Evolutionary conservation across 2,329 filamentous ascomycete genomes (phyloP).

Genomic region (Arthrobotrys sinensis): DNA sequence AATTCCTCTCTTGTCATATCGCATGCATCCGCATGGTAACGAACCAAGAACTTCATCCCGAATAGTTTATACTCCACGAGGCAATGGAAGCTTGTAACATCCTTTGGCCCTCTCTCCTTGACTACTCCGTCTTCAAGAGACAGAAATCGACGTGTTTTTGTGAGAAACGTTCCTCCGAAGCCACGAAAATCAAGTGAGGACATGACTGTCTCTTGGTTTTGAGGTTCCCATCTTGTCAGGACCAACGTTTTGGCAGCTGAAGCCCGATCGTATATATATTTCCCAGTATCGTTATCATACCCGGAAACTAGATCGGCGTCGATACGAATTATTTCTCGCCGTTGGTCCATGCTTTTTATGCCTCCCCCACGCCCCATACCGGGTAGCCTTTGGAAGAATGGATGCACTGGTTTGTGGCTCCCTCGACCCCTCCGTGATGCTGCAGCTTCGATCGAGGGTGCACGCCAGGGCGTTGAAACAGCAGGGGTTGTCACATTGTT

Average conservation of each 20-base stretch:
- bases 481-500: background rate
- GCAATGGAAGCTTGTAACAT: conserved; percentile 43
- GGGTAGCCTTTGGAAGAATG: background rate
- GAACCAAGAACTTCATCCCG: conserved; percentile 27
- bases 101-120: background rate
- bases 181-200: conserved; percentile 25
- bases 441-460: background rate
- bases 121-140: conserved; percentile 17
- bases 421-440: background rate
- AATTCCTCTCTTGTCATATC: conserved; percentile 43
- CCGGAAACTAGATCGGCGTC: conserved; percentile 43
- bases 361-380: background rate
- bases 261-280: conserved; percentile 21
- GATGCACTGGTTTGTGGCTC: background rate
- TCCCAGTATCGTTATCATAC: conserved; percentile 25
- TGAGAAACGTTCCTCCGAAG: conserved; percentile 32
- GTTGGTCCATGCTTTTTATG: conserved; percentile 11
- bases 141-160: conserved; percentile 18
- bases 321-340: conserved; percentile 23
- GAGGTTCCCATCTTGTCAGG: conserved; percentile 38
- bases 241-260: conserved; percentile 4
- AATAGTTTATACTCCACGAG: conserved; percentile 37
- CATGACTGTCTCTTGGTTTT: conserved; percentile 28
- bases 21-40: conserved; percentile 50
- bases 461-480: conserved; percentile 17